Evolutionary conservation across 1,139 yeast species (phyloP).

Genomic region (Candida frijolesensis): DNA sequence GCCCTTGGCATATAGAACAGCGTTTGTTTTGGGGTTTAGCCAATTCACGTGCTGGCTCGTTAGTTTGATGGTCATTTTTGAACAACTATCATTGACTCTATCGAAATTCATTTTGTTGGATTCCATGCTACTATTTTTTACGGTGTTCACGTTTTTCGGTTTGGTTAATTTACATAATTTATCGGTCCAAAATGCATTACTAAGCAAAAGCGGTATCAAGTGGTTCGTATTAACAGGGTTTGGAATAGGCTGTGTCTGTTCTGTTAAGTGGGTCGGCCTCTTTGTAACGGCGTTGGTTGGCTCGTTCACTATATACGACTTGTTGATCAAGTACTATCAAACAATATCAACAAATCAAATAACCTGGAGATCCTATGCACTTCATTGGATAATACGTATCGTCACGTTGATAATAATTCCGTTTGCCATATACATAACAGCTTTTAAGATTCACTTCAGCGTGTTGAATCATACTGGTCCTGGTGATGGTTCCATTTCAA

Average conservation of each 20-base stretch:
- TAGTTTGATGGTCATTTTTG: conserved; percentile 62
- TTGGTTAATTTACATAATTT: conserved; percentile 55
- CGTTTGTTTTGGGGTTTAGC: conserved; percentile 49
- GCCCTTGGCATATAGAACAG: conserved; percentile 66
- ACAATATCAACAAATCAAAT: conserved; percentile 28
- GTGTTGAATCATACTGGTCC: conserved; percentile 77
- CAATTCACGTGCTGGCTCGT: conserved; percentile 54
- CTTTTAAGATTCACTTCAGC: conserved; percentile 80
- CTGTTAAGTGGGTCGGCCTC: conserved; percentile 95
- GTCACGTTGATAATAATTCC: conserved; percentile 75
- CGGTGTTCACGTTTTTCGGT: conserved; percentile 62
- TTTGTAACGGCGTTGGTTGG: conserved; percentile 87
- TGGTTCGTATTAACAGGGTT: conserved; percentile 75
- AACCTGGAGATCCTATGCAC: conserved; percentile 39
- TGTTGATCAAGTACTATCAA: conserved; percentile 66
- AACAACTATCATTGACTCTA: conserved; percentile 64
- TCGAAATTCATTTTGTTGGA: conserved; percentile 74
- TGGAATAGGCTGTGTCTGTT: conserved; percentile 88
- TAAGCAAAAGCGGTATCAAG: conserved; percentile 46
- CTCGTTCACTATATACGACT: conserved; percentile 75
- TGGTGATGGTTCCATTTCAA: conserved; percentile 74
- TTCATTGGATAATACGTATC: conserved; percentile 78
- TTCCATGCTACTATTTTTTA: conserved; percentile 71
- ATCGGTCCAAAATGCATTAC: conserved; percentile 37
- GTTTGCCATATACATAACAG: conserved; percentile 59